Base-by-base conservation (phyloP, 345 rosid species). In the Hibiscus syriacus region DNA sequence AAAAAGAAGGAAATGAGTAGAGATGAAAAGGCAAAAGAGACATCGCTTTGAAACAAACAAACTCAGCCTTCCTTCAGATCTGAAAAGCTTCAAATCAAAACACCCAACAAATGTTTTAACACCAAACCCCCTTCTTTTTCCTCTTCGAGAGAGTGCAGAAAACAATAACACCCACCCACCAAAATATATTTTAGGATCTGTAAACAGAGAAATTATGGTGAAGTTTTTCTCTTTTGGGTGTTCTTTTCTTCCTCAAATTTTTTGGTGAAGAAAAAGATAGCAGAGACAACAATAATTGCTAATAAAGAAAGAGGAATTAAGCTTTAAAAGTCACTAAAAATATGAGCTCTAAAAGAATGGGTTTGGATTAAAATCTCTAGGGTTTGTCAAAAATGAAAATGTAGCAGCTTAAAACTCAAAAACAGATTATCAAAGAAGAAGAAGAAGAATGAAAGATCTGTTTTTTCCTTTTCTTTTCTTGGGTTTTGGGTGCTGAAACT, bases 31-130 rank as follows among this genome's bases (percentile, higher is more conserved):
- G 70, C 57, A 73, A 62, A 76, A 72, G 10, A 52, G 57, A 27
- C 75, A 71, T 68, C 74, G 57, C 76, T 76, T 66, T 68, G 62
- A 48, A 75, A 75, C 86, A 74, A 70, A 75, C 86, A 74, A 70
- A 55, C 71, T 72, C 48, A 38, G 72, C 70, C 43, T 67, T 64
- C 16, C 66, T 67, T 49, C 83, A 78, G 84, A 83, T 83, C 84
- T 83, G 80, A 76, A 82, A 62, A 13, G 19, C 60, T 67, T 61
- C 55, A 70, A 68, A 62, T 10, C 3, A 50, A 23, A 45, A 17
- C 61, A 54, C 59, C 56, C 46, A 10, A 70, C 66, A 48, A 26
- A 25, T 12, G 1, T 27, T 27, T 5, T 45, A 23, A 3, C 19
- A 20, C 60, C 38, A 11, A 68, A 25, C 12, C n/a, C n/a, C n/a